These are phyloP conservation scores for Ophioceras dolichostomum DNA, from an alignment of 2,329 filamentous ascomycete genomes.

Conservation along the genomic window DNA sequence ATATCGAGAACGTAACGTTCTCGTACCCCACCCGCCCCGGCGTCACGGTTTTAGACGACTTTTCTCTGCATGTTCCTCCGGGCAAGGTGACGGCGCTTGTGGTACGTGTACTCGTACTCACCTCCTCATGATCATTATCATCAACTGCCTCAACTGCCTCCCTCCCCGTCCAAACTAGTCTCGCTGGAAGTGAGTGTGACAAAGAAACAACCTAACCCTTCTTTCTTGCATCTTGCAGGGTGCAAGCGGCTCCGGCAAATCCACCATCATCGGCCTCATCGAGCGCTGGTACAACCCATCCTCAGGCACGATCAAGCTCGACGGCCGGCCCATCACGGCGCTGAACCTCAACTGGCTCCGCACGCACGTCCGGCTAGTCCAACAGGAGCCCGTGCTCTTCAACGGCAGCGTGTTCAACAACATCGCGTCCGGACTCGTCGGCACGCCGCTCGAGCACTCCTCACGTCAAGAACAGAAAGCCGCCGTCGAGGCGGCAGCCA, in stretches of 20 bases:
- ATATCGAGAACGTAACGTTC: conserved; percentile 28
- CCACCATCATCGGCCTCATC: conserved; percentile 24
- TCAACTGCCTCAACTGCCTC: too few species aligned
- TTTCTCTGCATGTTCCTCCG: conserved; percentile 28
- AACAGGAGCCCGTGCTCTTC: conserved; percentile 58
- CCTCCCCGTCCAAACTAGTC: too few species aligned
- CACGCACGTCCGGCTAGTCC: conserved; percentile 50
- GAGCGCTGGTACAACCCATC: conserved; percentile 25
- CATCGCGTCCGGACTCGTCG: conserved; percentile 45
- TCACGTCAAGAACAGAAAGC: conserved; percentile 40
- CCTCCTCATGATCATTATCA: too few species aligned
- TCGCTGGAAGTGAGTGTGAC: too few species aligned
- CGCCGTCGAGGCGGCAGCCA: conserved; percentile 47
- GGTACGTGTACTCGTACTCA: too few species aligned
- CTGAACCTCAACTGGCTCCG: conserved; percentile 37
- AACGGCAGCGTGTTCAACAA: conserved; percentile 53
- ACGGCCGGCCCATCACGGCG: conserved; percentile 18
- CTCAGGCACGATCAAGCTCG: conserved; percentile 21
- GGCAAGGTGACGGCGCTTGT: conserved; percentile 31
- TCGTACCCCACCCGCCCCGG: conserved; percentile 31
- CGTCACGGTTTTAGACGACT: conserved; percentile 25
- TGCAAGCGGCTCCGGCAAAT: conserved; percentile 24
- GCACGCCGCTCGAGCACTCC: conserved; percentile 38
- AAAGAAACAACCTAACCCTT: too few species aligned
- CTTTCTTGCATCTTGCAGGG: conserved; percentile 10